These are phyloP conservation scores for Phlegmacium glaucopus DNA, from an alignment of 768 basidiomycete species.

Conservation along the genomic window DNA sequence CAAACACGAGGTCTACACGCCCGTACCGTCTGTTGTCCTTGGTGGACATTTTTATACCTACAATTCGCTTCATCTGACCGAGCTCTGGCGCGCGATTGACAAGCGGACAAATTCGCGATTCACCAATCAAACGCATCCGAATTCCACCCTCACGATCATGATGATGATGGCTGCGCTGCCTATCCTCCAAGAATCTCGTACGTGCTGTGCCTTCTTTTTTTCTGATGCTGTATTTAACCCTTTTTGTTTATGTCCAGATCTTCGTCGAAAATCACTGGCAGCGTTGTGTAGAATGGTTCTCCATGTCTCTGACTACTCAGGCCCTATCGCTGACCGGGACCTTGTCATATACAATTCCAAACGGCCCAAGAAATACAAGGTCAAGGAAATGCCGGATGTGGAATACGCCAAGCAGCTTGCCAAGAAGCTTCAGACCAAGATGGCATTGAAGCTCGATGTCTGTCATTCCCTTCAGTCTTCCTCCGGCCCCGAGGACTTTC, in stretches of 20 bases:
- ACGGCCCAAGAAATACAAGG: not conserved
- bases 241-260: not conserved
- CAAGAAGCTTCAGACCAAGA: not conserved
- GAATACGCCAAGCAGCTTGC: not conserved
- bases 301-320: not conserved
- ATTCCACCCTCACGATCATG: not conserved
- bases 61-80: not conserved
- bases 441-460: not conserved
- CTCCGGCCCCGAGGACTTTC: too few species aligned
- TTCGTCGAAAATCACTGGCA: not conserved
- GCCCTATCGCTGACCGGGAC: not conserved
- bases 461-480: too few species aligned
- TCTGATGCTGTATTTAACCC: too few species aligned
- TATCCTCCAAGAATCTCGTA: not conserved
- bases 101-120: not conserved
- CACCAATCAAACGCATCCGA: not conserved
- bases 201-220: too few species aligned
- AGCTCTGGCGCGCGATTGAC: not conserved
- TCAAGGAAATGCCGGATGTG: not conserved
- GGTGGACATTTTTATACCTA: slow-evolving; percentile 1
- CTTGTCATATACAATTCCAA: not conserved
- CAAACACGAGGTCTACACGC: not conserved
- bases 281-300: not conserved
- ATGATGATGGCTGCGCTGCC: not conserved
- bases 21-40: not conserved